Evolutionary conservation across 2,329 filamentous ascomycete species (phyloP).

Genomic region (Hymenoscyphus fructigenus): DNA sequence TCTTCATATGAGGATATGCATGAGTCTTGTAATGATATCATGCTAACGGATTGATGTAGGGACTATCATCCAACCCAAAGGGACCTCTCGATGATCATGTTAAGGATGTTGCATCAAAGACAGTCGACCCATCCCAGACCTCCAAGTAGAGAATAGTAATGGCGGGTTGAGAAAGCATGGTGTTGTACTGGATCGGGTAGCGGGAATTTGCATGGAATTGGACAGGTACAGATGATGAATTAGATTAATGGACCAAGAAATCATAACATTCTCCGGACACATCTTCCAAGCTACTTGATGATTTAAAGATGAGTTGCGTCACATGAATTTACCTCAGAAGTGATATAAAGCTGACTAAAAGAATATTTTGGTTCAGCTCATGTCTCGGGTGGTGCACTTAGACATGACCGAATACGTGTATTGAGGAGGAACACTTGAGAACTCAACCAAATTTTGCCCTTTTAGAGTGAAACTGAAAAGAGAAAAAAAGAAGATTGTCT

Average conservation of each 20-base stretch:
- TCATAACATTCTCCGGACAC: not conserved
- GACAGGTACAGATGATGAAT: not conserved
- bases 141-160: slow-evolving; percentile 8
- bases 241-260: not conserved
- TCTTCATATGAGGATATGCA: not conserved
- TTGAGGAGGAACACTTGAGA: not conserved
- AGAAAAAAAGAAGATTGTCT: not conserved
- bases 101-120: slow-evolving; percentile 48
- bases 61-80: slow-evolving; percentile 64
- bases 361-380: too few relatives aligned
- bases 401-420: not conserved
- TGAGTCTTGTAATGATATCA: not conserved
- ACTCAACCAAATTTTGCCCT: not conserved
- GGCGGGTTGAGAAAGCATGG: not conserved
- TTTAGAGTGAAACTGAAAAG: not conserved
- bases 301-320: not conserved
- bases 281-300: not conserved
- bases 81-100: slow-evolving; percentile 61
- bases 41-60: slow-evolving; percentile 36
- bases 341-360: too few relatives aligned
- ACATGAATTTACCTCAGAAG: too few relatives aligned
- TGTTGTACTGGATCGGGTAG: not conserved
- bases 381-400: not conserved
- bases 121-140: slow-evolving; percentile 11
- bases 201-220: not conserved